Evolutionary conservation across 2,329 filamentous ascomycete species (phyloP).

Genomic region (Clarireedia homoeocarpa): DNA sequence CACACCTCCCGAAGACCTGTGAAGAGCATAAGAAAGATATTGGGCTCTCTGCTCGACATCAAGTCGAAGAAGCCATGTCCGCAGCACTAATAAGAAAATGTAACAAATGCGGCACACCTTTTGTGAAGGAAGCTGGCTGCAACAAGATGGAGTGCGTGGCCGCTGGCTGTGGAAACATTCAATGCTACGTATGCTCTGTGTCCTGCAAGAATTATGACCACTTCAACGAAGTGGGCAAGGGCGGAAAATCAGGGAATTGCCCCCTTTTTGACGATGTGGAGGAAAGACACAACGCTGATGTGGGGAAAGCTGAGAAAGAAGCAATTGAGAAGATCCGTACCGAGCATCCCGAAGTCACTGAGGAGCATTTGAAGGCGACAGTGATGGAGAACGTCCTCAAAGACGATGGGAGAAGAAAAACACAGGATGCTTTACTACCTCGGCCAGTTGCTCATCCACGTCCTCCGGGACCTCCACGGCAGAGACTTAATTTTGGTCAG

Average conservation of each 20-base stretch:
- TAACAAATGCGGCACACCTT: slow-evolving; percentile 55
- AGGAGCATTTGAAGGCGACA: slow-evolving; percentile 49
- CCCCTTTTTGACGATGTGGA: slow-evolving; percentile 58
- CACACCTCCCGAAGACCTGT: slow-evolving; percentile 67
- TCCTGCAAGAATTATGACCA: slow-evolving; percentile 55
- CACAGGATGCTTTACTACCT: slow-evolving; percentile 6
- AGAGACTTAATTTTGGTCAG: too few relatives aligned
- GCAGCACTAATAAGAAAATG: slow-evolving; percentile 69
- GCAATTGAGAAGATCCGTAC: slow-evolving; percentile 47
- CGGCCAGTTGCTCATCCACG: neutral
- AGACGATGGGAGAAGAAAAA: slow-evolving; percentile 32
- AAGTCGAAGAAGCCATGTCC: slow-evolving; percentile 79
- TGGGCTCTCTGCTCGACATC: slow-evolving; percentile 52
- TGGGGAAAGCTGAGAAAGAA: slow-evolving; percentile 51
- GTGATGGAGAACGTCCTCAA: slow-evolving; percentile 46
- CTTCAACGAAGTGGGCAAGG: slow-evolving; percentile 52
- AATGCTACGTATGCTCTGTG: slow-evolving; percentile 67
- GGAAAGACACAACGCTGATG: slow-evolving; percentile 54
- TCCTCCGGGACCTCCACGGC: too few relatives aligned
- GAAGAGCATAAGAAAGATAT: slow-evolving; percentile 55
- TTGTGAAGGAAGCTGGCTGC: slow-evolving; percentile 72
- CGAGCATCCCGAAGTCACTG: slow-evolving; percentile 53
- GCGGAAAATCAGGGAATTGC: slow-evolving; percentile 48
- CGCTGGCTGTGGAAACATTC: slow-evolving; percentile 41
- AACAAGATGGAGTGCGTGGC: slow-evolving; percentile 73